These are phyloP conservation scores for Blechomonas ayalai DNA, from an alignment of 208 protist species.

Conservation along the genomic window DNA sequence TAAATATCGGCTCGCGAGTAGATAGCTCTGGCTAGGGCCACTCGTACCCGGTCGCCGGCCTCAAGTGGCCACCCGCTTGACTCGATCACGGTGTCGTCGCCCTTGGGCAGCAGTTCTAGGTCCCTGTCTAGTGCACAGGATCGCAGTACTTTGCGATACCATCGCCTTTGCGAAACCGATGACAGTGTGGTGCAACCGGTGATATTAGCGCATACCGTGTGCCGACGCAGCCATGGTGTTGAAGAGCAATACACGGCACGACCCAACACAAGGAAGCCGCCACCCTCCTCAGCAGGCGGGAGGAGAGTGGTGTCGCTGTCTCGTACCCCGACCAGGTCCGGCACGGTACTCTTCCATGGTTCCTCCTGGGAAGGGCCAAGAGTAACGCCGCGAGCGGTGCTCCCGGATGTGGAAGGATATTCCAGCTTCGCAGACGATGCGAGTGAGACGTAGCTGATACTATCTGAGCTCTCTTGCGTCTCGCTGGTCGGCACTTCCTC, in stretches of 20 bases:
- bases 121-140: slow-evolving; percentile 78
- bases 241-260: slow-evolving; percentile 77
- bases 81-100: slow-evolving; percentile 86
- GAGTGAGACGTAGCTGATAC: background rate
- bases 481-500: background rate
- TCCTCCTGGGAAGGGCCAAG: too few relatives aligned
- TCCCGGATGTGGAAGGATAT: too few relatives aligned
- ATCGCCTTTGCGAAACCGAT: too few relatives aligned
- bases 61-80: slow-evolving; percentile 77
- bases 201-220: slow-evolving; percentile 93
- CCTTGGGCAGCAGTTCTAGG: slow-evolving; percentile 54
- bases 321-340: too few relatives aligned
- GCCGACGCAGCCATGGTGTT: slow-evolving; percentile 87
- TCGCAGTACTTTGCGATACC: slow-evolving; percentile 59
- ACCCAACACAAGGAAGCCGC: slow-evolving; percentile 49
- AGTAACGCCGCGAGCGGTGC: too few relatives aligned
- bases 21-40: slow-evolving; percentile 76
- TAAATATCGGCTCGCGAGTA: slow-evolving; percentile 73
- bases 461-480: background rate
- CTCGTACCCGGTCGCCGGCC: slow-evolving; percentile 81
- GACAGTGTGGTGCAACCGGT: slow-evolving; percentile 28
- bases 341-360: too few relatives aligned
- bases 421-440: background rate
- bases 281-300: too few relatives aligned
- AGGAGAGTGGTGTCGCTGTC: too few relatives aligned